Percentiles rank a stretch among this genome's conserved stretches.
Evolutionary conservation across 495 filamentous ascomycete species (phyloP).

Genomic region (Talaromyces proteolyticus): DNA sequence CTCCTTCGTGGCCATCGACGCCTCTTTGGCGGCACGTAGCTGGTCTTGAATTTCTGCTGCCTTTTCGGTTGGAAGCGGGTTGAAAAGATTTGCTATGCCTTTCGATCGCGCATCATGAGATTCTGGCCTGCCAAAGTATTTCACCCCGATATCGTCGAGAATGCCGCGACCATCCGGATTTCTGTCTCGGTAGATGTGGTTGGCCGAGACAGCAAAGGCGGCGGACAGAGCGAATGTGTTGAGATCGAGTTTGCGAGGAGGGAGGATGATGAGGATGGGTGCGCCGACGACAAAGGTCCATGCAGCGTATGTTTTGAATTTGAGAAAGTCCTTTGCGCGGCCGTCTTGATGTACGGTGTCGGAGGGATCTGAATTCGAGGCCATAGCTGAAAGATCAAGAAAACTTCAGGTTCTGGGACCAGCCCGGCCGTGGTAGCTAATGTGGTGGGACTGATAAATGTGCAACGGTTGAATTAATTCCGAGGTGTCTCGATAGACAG

Average conservation of each 20-base stretch:
- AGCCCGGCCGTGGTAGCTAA: too few relatives aligned
- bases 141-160: constrained; percentile 34
- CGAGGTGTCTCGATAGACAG: too few relatives aligned
- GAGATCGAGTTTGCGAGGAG: constrained; percentile 70
- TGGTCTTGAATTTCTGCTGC: constrained; percentile 46
- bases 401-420: too few relatives aligned
- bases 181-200: constrained; percentile 49
- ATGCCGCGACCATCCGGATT: constrained; percentile 46
- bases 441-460: too few relatives aligned
- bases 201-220: constrained; percentile 56
- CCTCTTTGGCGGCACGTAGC: constrained; percentile 31
- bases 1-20: constrained; percentile 15
- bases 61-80: constrained; percentile 45
- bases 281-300: constrained; percentile 58
- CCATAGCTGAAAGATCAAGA: too few relatives aligned
- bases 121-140: constrained; percentile 12
- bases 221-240: constrained; percentile 53
- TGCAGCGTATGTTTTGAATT: constrained; percentile 54
- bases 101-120: neutral
- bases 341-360: constrained; percentile 1
- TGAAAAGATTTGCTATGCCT: constrained; percentile 10
- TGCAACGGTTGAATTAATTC: too few relatives aligned
- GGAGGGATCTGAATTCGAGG: neutral
- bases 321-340: constrained; percentile 40
- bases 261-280: constrained; percentile 66